Base-by-base conservation (phyloP, 1,284 basidiomycete genomes). In the Cutaneotrichosporon daszewskae region DNA sequence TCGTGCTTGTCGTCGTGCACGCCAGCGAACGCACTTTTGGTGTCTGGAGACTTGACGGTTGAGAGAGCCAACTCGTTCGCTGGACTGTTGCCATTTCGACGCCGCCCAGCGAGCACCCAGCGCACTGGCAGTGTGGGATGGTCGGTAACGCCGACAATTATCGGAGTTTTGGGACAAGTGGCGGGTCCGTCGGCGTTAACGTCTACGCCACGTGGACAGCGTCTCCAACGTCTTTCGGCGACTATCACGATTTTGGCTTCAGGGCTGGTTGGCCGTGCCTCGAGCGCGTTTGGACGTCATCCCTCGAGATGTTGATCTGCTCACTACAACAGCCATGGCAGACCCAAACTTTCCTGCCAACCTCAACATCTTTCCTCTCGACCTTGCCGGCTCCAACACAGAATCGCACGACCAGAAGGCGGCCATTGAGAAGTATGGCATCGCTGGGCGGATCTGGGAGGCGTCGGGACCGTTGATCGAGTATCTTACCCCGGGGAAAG, bases 311-410 rank as follows among this genome's bases (percentile, higher is more conserved):
- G n/a, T n/a, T n/a, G n/a, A n/a, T n/a, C n/a, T n/a, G n/a, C n/a
- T n/a, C n/a, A n/a, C n/a, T n/a, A n/a, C 7, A n/a, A 31, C 14
- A 31, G 13, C 28, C 28, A 31, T 31, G 28, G 41, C 47, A 26
- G 66, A 71, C 47, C 68, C 68, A 6, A 71, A 71, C 57, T 69
- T 69, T 43, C 68, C 68, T n/a, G 50, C 58, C 5, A 58, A 60
- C 38, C 60, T 71, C 31, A 43, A 62, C 44, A 71, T 71, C 44
- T 33, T 33, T 16, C 66, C 68, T 4, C 50, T 66, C 3, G 44
- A 51, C 4, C 40, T 58, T 13, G 28, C 20, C 13, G 41, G 48
- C 41, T 42, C 45, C 3, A 46, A 42, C 29, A 35, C 44, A 3
- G 54, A 59, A 18, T 46, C 45, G 27, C 40, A 48, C n/a, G 58